Percentiles rank a stretch among this genome's conserved stretches.
These are phyloP conservation scores for Larix sibirica DNA, from an alignment of 83 land plant genomes.

Conservation along the genomic window DNA sequence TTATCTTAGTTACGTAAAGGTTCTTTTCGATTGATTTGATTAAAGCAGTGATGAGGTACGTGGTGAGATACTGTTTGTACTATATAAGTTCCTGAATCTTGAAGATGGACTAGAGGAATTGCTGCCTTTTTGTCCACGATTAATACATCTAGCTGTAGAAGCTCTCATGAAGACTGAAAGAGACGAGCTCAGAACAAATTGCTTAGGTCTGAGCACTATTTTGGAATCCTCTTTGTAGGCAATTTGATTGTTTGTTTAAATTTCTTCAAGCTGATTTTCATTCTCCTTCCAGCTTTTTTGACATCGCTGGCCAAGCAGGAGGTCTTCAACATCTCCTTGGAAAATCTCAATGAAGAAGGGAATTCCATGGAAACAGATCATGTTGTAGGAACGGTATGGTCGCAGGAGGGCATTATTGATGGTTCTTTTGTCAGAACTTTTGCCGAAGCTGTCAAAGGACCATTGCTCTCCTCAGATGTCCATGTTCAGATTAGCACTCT, in stretches of 20 bases:
- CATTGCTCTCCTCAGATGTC: constrained; percentile 67
- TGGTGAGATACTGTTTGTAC: constrained; percentile 73
- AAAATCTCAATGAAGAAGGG: constrained; percentile 17
- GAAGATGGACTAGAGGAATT: constrained; percentile 32
- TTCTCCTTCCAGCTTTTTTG: constrained; percentile 41
- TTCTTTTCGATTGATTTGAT: neutral
- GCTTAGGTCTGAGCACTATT: constrained; percentile 47
- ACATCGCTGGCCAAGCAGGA: constrained; percentile 45
- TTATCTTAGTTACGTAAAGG: neutral
- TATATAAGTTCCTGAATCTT: constrained; percentile 48
- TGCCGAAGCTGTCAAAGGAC: constrained; percentile 79
- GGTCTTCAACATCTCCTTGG: constrained; percentile 22
- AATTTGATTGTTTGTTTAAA: neutral
- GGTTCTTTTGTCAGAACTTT: constrained; percentile 33
- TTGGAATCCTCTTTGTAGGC: neutral
- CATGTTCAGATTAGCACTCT: constrained; percentile 60
- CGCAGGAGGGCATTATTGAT: neutral
- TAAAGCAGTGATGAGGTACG: constrained; percentile 62
- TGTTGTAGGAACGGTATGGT: neutral
- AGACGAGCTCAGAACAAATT: constrained; percentile 70
- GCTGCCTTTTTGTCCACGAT: constrained; percentile 22
- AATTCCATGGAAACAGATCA: constrained; percentile 28
- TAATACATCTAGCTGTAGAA: constrained; percentile 46
- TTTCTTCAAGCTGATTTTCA: neutral
- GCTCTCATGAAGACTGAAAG: constrained; percentile 60